Conservation (phyloP, 495 filamentous ascomycete species). For the Penicillium paxilli region DNA sequence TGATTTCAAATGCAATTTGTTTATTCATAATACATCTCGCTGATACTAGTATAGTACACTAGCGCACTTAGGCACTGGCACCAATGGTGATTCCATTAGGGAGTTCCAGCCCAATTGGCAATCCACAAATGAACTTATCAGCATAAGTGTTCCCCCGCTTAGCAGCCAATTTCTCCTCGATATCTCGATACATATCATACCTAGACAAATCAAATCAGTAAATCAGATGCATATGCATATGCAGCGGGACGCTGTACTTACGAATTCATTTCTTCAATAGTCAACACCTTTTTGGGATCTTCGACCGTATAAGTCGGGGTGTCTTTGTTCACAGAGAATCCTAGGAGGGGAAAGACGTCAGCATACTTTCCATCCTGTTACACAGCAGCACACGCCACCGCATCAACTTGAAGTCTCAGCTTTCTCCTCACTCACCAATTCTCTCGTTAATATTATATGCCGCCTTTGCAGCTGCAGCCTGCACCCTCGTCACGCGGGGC, state of each 20-base stretch:
- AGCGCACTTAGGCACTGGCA: not conserved
- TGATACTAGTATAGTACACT: too few relatives aligned
- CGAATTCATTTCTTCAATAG: conserved; percentile 55
- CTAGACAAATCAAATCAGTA: too few relatives aligned
- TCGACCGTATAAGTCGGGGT: conserved; percentile 46
- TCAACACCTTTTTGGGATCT: conserved; percentile 48
- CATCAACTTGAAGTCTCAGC: too few relatives aligned
- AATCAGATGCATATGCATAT: too few relatives aligned
- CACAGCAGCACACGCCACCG: too few relatives aligned
- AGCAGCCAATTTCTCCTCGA: conserved; percentile 39
- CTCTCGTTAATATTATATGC: conserved; percentile 51
- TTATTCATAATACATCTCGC: too few relatives aligned
- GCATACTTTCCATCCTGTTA: not conserved
- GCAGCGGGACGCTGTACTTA: too few relatives aligned
- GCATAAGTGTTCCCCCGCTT: conserved; percentile 22
- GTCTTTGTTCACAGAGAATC: conserved; percentile 47
- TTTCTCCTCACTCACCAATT: conserved; percentile 36
- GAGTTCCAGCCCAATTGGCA: conserved; percentile 40
- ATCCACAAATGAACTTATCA: conserved; percentile 31
- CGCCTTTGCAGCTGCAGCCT: conserved; percentile 45
- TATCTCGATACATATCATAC: conserved; percentile 51
- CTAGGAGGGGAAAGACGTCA: conserved; percentile 12
- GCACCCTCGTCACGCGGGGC: conserved; percentile 44
- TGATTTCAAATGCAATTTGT: too few relatives aligned
- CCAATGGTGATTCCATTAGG: conserved; percentile 37